phyloP scores from a whole-genome alignment of 805 yeast genomes.

The Candida railenensis region DNA sequence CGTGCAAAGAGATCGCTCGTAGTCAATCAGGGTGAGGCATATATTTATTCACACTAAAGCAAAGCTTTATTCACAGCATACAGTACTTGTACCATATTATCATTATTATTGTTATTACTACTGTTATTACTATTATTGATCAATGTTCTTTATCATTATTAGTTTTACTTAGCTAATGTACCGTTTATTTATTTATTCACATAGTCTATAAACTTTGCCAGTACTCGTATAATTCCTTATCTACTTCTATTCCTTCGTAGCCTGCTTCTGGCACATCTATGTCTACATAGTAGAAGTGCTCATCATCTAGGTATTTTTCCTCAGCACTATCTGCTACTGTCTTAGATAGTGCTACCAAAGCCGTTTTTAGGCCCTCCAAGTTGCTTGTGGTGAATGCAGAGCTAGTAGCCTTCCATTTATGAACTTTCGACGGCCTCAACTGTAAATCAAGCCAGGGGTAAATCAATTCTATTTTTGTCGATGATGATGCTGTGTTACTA shows the following conservation, averaged over 20 bases:
- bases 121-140: not conserved
- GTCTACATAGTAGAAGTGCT: conserved; percentile 1
- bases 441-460: not conserved
- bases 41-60: too few species aligned
- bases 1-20: not conserved
- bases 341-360: not conserved
- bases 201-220: not conserved
- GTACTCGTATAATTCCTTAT: not conserved
- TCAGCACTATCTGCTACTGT: not conserved
- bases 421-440: not conserved
- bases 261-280: conserved; percentile 4
- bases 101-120: too few species aligned
- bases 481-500: not conserved
- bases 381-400: not conserved
- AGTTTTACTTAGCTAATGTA: not conserved
- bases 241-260: not conserved
- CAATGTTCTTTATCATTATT: not conserved
- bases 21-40: too few species aligned
- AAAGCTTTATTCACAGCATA: too few species aligned
- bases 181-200: not conserved
- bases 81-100: too few species aligned
- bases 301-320: conserved; percentile 1
- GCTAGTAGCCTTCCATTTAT: not conserved
- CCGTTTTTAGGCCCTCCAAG: not conserved
- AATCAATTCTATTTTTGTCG: not conserved